Conservation (phyloP, 176 grass and related monocot species). For the Bonia amplexicaulis region DNA sequence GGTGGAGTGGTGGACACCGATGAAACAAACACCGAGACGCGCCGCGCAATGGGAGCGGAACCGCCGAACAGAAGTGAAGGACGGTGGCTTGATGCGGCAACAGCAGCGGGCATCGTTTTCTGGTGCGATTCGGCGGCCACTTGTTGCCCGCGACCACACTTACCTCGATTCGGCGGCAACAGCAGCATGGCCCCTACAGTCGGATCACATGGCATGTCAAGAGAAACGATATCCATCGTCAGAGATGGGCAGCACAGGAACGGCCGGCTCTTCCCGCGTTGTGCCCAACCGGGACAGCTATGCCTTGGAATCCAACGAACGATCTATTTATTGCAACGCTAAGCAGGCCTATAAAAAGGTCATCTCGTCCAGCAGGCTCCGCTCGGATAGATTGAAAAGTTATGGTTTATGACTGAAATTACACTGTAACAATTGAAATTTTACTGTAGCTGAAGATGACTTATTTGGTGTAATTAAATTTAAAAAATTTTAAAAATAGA, state of each 20-base stretch:
- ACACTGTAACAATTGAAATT: no score
- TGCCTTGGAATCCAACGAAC: background rate
- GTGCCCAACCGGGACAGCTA: background rate
- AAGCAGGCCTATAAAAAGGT: slow-evolving; percentile 14
- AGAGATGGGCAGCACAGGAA: background rate
- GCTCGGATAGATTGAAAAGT: no score
- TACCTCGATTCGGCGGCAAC: no score
- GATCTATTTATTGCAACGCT: background rate
- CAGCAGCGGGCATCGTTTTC: background rate
- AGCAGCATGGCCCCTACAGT: background rate
- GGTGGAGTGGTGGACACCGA: no score
- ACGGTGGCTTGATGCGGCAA: background rate
- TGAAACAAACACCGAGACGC: no score
- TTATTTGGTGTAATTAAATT: no score
- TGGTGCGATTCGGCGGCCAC: slow-evolving; percentile 19
- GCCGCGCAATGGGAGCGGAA: no score
- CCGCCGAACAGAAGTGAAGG: background rate
- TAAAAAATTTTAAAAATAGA: no score
- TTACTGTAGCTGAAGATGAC: no score
- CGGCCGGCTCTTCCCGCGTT: background rate
- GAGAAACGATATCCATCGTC: background rate
- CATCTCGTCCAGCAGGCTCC: no score
- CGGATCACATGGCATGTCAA: background rate
- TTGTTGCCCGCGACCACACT: background rate
- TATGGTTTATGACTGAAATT: no score